Evolutionary conservation across 2,329 filamentous ascomycete genomes (phyloP), one percentile per base, ranked within the genome.

Genomic region (Epichloe amarillans): DNA sequence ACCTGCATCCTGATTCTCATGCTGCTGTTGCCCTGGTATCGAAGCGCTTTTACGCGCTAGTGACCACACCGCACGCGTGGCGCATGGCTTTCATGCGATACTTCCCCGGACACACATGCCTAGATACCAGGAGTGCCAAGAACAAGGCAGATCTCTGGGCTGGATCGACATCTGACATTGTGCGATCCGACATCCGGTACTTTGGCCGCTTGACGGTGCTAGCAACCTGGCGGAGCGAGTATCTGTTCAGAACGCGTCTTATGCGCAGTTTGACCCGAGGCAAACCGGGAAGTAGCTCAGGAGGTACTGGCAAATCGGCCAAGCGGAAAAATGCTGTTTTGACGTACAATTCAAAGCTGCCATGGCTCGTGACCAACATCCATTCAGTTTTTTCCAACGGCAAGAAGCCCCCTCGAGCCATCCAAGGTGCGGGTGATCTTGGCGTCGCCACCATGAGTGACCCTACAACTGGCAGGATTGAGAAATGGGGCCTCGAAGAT

Each of bases 171-270:
- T 66, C 69, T 50, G 81, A 80, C 60, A 66, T 65, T 50, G 71
- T 89, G 43, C 78, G 80, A 30, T 84, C 85, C 1, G 86, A 93
- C 61, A 79, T 80, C 58, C 85, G 89, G 43, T 79, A 81, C 56
- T 98, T 97, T 61, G 80, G 86, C 15, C 82, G 90, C 42, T 75
- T 98, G 50, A 94, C 87, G 10, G 76, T 82, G 3, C 70, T 90
- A 54, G 86, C 89, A n/a, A 93, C 90, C 8, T 97, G 93, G 91
- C 80, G 91, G 58, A 96, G 88, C 66, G 93, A 98, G 66, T 98
- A 97, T 61, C 84, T 97, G 46, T 70, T 95, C 51, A 79, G 93
- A 45, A 96, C 89, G 2, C 80, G 88, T 45, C 76, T 97, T 48
- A 71, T 97, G 49, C 80, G 89, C 43, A 93, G 87, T 54, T 72